Evolutionary conservation across 2,329 filamentous ascomycete genomes (phyloP).

Genomic region (Ophiocordyceps camponoti-leonardi): DNA sequence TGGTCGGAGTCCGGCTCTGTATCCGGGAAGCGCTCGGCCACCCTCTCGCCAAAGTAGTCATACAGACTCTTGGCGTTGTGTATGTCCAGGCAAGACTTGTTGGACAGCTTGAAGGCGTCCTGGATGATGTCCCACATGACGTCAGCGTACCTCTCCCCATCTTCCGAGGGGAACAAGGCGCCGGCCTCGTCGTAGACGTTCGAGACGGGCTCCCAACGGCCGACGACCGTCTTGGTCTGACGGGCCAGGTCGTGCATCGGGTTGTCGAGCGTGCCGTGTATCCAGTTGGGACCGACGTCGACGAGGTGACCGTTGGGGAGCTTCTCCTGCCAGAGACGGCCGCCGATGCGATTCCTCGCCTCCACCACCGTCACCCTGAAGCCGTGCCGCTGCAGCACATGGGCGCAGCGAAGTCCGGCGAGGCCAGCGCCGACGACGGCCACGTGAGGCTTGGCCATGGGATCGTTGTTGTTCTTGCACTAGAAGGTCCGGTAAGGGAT

Average conservation of each 20-base stretch:
- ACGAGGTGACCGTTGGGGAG: conserved; percentile 30
- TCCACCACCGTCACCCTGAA: conserved; percentile 54
- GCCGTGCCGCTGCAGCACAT: conserved; percentile 45
- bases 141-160: conserved; percentile 28
- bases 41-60: conserved; percentile 33
- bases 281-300: conserved; percentile 64
- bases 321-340: conserved; percentile 37
- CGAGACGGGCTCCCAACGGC: conserved; percentile 32
- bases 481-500: too few relatives aligned
- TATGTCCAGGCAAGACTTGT: conserved; percentile 33
- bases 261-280: conserved; percentile 56
- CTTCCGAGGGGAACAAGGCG: conserved; percentile 24
- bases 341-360: conserved; percentile 48
- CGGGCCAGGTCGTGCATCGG: conserved; percentile 51
- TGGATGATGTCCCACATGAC: conserved; percentile 53
- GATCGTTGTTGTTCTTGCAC: conserved; percentile 5
- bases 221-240: conserved; percentile 34
- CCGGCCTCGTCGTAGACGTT: conserved; percentile 41
- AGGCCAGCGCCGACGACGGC: conserved; percentile 56
- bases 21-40: conserved; percentile 28
- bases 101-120: conserved; percentile 49
- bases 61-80: conserved; percentile 27
- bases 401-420: conserved; percentile 53
- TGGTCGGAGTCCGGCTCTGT: conserved; percentile 20
- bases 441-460: conserved; percentile 29